Conservation (phyloP, 345 rosid species). For the Citrus medica region DNA sequence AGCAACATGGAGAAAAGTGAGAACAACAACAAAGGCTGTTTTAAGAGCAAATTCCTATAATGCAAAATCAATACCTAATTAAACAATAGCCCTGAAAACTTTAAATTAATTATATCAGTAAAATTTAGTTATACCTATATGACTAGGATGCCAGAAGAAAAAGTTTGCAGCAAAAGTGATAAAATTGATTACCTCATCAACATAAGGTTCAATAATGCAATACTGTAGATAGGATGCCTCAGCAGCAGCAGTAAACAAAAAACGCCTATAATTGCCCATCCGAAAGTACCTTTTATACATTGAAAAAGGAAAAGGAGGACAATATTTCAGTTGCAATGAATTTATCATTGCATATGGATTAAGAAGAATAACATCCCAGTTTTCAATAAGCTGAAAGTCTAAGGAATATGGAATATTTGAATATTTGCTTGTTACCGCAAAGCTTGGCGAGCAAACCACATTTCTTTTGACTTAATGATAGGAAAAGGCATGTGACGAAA, state of each 20-base stretch:
- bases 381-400: background rate
- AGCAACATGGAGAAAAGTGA: no score
- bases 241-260: conserved; percentile 48
- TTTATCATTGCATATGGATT: background rate
- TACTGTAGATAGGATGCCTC: conserved; percentile 83
- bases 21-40: background rate
- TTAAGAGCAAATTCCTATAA: background rate
- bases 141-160: background rate
- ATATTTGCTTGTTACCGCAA: conserved; percentile 42
- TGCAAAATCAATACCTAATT: background rate
- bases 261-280: conserved; percentile 61
- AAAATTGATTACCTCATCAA: conserved; percentile 50
- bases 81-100: background rate
- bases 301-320: background rate
- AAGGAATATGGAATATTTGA: background rate
- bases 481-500: conserved; percentile 56
- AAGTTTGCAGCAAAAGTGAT: background rate
- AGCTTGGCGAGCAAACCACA: conserved; percentile 67
- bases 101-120: no score
- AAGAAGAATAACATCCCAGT: background rate
- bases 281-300: conserved; percentile 46
- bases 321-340: background rate
- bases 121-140: background rate
- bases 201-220: conserved; percentile 61
- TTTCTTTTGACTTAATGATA: conserved; percentile 62